Percentiles rank a stretch among this genome's conserved stretches.
Conservation (phyloP, 1,284 basidiomycete genomes). For the Ceratobasidium sp. region DNA sequence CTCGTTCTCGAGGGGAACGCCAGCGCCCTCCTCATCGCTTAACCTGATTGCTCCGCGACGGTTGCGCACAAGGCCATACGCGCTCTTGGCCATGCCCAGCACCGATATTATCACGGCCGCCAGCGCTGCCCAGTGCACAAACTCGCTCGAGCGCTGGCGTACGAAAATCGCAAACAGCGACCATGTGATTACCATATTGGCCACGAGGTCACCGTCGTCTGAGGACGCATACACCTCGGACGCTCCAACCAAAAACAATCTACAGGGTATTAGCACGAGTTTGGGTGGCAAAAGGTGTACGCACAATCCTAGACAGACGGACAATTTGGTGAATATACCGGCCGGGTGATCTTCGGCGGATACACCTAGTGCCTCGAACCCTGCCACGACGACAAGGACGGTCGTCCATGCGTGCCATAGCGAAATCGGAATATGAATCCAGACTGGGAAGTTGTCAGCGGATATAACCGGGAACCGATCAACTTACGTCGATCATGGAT, state of each 20-base stretch:
- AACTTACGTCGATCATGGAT: constrained; percentile 65
- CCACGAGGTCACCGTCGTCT: constrained; percentile 88
- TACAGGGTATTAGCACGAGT: constrained; percentile 48
- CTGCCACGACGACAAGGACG: constrained; percentile 85
- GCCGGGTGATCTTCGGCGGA: constrained; percentile 65
- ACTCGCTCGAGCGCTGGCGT: constrained; percentile 59
- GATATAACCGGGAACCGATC: constrained; percentile 42
- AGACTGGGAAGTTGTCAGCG: constrained; percentile 52
- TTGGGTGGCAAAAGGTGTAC: neutral
- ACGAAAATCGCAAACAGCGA: constrained; percentile 84
- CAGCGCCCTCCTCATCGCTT: constrained; percentile 84
- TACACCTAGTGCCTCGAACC: constrained; percentile 91
- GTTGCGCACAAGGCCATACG: constrained; percentile 58
- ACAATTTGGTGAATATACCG: constrained; percentile 90
- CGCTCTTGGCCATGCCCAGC: constrained; percentile 81
- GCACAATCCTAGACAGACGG: constrained; percentile 88
- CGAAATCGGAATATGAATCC: constrained; percentile 86
- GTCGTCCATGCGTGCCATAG: constrained; percentile 96
- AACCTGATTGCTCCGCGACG: constrained; percentile 56
- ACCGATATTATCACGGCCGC: constrained; percentile 85
- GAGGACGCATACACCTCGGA: constrained; percentile 90
- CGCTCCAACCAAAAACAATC: constrained; percentile 92
- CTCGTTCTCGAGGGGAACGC: no score
- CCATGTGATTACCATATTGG: constrained; percentile 84
- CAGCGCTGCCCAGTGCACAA: constrained; percentile 90